Percentiles rank a stretch among this genome's conserved stretches.
phyloP scores from a whole-genome alignment of 352 stramenopile genomes.

The Phytophthora cactorum region DNA sequence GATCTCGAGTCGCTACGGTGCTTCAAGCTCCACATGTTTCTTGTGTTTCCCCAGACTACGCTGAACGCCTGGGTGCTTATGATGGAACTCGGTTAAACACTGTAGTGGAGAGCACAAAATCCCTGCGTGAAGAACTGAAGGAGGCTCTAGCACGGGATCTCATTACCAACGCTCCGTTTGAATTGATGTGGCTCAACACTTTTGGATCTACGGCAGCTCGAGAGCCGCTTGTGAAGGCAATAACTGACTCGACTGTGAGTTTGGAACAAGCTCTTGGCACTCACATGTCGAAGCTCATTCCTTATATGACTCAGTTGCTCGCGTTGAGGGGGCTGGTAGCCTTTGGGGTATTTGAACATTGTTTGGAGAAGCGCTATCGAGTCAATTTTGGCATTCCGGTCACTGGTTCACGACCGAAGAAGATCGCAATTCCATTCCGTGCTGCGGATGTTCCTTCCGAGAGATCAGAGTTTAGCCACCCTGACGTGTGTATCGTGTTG shows the following conservation, averaged over 20 bases:
- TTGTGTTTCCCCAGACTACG: slow-evolving; percentile 45
- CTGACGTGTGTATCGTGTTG: slow-evolving; percentile 82
- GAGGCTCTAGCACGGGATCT: slow-evolving; percentile 61
- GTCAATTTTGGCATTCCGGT: slow-evolving; percentile 82
- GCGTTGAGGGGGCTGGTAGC: slow-evolving; percentile 83
- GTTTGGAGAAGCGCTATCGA: slow-evolving; percentile 84
- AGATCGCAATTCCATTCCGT: slow-evolving; percentile 89
- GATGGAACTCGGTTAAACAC: slow-evolving; percentile 53
- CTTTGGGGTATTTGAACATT: slow-evolving; percentile 81
- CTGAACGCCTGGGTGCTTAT: slow-evolving; percentile 42
- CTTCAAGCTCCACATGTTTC: slow-evolving; percentile 52
- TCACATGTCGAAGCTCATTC: slow-evolving; percentile 18
- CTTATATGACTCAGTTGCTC: slow-evolving; percentile 52
- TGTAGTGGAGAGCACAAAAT: slow-evolving; percentile 19
- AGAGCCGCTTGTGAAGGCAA: slow-evolving; percentile 36
- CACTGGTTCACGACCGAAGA: slow-evolving; percentile 52
- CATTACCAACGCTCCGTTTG: slow-evolving; percentile 61
- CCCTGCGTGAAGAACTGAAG: slow-evolving; percentile 33
- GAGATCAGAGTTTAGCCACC: slow-evolving; percentile 90
- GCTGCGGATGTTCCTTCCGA: slow-evolving; percentile 84
- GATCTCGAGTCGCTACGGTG: slow-evolving; percentile 33
- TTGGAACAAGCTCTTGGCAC: slow-evolving; percentile 27
- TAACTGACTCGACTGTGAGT: slow-evolving; percentile 41
- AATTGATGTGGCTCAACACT: slow-evolving; percentile 66
- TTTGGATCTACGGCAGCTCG: slow-evolving; percentile 26